Evolutionary conservation across 2,329 filamentous ascomycete species (phyloP).

Genomic region (Aspergillus felis): DNA sequence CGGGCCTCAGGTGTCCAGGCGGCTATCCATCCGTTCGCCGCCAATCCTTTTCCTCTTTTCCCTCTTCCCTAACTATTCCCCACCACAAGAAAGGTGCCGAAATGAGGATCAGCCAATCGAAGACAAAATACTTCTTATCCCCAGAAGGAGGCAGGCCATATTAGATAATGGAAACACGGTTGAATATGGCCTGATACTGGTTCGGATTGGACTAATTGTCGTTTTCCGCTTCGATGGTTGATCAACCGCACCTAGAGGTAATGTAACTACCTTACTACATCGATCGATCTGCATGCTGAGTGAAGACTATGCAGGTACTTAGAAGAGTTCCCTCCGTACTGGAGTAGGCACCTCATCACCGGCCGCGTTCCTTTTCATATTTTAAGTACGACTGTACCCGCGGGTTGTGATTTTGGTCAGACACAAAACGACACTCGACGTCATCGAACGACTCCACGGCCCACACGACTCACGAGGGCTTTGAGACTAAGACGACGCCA

Average conservation of each 20-base stretch:
- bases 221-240: background rate
- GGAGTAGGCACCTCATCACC: background rate
- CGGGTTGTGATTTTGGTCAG: background rate
- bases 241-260: background rate
- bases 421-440: background rate
- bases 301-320: background rate
- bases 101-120: background rate
- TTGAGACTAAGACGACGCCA: conserved; percentile 13
- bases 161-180: background rate
- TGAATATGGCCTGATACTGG: background rate
- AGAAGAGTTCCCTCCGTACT: background rate
- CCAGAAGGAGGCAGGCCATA: background rate
- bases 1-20: background rate
- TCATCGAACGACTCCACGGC: conserved; percentile 6
- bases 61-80: background rate
- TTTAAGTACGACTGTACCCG: background rate
- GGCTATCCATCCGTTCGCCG: background rate
- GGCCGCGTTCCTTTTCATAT: background rate
- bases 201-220: background rate
- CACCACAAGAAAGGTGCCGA: background rate
- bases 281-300: background rate
- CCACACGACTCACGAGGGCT: conserved; percentile 5
- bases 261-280: background rate
- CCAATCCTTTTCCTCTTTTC: background rate
- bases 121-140: background rate